Base-by-base conservation (phyloP, 148 eudicot species). In the Arbutus unedo region DNA sequence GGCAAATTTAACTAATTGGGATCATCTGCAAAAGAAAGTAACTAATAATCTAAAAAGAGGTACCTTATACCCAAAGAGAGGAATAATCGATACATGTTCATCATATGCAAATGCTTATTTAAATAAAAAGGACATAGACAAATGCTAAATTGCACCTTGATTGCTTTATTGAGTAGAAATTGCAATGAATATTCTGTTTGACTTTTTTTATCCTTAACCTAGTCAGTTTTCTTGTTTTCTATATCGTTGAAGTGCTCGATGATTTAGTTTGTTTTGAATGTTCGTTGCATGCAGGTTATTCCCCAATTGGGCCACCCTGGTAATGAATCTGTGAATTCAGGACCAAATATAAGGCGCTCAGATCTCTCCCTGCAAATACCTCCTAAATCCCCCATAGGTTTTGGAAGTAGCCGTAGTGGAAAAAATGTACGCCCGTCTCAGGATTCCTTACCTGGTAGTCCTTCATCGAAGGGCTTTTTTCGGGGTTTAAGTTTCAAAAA, bases 281-380 rank as follows among this genome's bases (percentile, higher is more conserved):
- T 6, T 14, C 18, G 23, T 78, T 79, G 53, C 71, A 79, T 87
- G 84, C 88, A 95, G 97, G 91, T 74, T 78, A 87, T 79, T 66
- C 54, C 77, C 48, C 44, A 82, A 57, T 82, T 59, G 51, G 84
- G 67, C 43, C 85, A 50, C 6, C 73, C 87, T 48, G 72, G 50
- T 50, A 85, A 85, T 84, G 89, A 80, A 81, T 88, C 70, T 76
- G 72, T 75, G 55, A 81, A 78, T 74, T 81, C 90, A 23, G 90
- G 83, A 75, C 81, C 90, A 80, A 90, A 81, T 84, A 82, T 81
- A 53, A 83, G 83, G 79, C 86, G 70, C 74, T 81, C 90, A 25
- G 89, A 87, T 60, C 93, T 93, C 76, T 91, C 92, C 84, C 97
- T 94, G 82, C 93, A 92, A 84, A 89, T 94, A 81, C 99, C 98